phyloP scores from a whole-genome alignment of 2,329 filamentous ascomycete genomes.

The Aspergillus costaricaensis region DNA sequence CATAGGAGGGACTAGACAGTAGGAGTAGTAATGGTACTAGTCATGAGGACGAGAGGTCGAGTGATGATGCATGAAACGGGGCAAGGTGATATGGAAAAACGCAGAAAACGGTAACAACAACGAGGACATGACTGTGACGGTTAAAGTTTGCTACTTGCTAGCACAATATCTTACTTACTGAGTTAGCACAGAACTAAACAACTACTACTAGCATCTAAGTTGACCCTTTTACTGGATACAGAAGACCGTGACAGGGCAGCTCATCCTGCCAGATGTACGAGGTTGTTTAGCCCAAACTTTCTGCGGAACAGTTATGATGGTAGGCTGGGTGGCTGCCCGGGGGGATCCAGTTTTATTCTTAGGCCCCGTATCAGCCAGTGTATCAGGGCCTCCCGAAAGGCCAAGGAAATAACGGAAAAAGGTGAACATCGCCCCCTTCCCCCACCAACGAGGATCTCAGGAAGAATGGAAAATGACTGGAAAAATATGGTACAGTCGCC shows the following conservation, averaged over 20 bases:
- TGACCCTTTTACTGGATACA: neutral
- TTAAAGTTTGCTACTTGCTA: neutral
- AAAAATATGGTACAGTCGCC: neutral
- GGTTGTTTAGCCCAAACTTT: neutral
- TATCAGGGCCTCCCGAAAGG: neutral
- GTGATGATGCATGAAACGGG: neutral
- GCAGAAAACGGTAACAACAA: neutral
- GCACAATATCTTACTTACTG: no score
- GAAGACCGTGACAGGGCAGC: neutral
- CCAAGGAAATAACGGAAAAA: neutral
- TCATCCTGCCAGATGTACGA: conserved; percentile 4
- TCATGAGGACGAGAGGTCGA: neutral
- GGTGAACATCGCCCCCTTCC: neutral
- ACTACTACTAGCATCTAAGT: no score
- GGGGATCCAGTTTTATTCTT: neutral
- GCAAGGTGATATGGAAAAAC: no score
- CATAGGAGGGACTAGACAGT: no score
- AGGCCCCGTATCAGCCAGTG: neutral
- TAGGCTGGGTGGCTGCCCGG: neutral
- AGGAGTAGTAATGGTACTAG: no score
- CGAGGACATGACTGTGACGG: neutral
- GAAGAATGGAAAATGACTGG: neutral
- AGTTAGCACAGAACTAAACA: no score
- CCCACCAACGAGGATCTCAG: neutral
- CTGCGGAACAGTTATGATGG: neutral